These are phyloP conservation scores for Aureobasidium musti DNA, from an alignment of 2,329 filamentous ascomycete genomes.

Conservation along the genomic window DNA sequence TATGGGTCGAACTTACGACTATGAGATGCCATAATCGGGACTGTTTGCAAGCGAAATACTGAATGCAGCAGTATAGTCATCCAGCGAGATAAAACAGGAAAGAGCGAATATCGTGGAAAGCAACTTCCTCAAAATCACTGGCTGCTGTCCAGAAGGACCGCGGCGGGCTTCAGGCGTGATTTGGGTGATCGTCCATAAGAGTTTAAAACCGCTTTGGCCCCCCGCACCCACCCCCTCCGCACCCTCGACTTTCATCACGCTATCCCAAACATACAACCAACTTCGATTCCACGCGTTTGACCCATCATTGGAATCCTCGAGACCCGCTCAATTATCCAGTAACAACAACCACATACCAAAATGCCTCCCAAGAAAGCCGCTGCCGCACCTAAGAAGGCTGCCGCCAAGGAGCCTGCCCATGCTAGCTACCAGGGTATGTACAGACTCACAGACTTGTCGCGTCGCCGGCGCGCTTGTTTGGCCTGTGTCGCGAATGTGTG, in stretches of 20 bases:
- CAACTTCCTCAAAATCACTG: neutral
- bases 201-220: constrained; percentile 17
- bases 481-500: constrained; percentile 52
- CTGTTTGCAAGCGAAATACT: neutral
- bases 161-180: neutral
- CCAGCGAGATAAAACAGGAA: neutral
- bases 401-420: constrained; percentile 57
- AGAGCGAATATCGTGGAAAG: neutral
- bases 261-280: constrained; percentile 26
- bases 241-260: constrained; percentile 31
- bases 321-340: constrained; percentile 36
- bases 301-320: constrained; percentile 43
- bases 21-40: neutral
- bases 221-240: constrained; percentile 5
- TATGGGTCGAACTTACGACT: neutral
- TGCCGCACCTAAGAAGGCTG: constrained; percentile 58
- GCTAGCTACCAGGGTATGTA: constrained; percentile 66
- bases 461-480: constrained; percentile 40
- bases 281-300: constrained; percentile 29
- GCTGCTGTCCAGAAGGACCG: neutral
- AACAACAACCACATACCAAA: constrained; percentile 39
- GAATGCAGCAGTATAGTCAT: neutral
- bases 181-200: neutral
- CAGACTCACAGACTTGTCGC: constrained; percentile 44
- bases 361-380: constrained; percentile 68